Evolutionary conservation across 176 grass and related monocot genomes (phyloP).

Genomic region (Panicum miliaceum): DNA sequence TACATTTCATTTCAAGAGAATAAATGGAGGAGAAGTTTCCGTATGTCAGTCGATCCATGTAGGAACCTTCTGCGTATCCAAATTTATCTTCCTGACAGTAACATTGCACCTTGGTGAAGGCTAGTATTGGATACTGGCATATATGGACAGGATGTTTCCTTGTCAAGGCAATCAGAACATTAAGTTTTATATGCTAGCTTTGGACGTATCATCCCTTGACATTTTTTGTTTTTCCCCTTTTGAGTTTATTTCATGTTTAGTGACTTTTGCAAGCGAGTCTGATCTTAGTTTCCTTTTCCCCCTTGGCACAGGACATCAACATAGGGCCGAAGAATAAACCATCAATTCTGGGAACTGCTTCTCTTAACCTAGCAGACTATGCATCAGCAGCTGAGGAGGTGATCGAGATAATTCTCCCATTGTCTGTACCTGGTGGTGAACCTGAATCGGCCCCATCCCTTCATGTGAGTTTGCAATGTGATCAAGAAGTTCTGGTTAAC

Average conservation of each 20-base stretch:
- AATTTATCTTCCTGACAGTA: conserved; percentile 22
- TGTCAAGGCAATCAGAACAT: conserved; percentile 21
- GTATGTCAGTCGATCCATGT: conserved; percentile 21
- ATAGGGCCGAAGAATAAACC: conserved; percentile 79
- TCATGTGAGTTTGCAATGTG: conserved; percentile 69
- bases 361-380: conserved; percentile 76
- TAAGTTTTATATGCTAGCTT: conserved; percentile 3
- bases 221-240: not conserved
- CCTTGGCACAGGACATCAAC: conserved; percentile 50
- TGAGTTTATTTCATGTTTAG: not conserved
- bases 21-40: not conserved
- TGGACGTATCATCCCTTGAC: not conserved
- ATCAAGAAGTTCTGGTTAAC: conserved; percentile 15
- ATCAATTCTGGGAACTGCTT: conserved; percentile 71
- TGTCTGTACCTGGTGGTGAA: conserved; percentile 55
- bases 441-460: conserved; percentile 53
- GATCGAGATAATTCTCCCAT: conserved; percentile 73
- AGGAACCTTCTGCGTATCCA: not conserved
- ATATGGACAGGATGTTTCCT: conserved; percentile 21
- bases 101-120: conserved; percentile 31
- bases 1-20: not conserved
- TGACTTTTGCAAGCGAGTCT: conserved; percentile 24
- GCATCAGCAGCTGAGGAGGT: conserved; percentile 54
- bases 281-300: conserved; percentile 11
- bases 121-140: not conserved